phyloP scores from a whole-genome alignment of 352 stramenopile genomes.

The Phytopythium litorale region DNA sequence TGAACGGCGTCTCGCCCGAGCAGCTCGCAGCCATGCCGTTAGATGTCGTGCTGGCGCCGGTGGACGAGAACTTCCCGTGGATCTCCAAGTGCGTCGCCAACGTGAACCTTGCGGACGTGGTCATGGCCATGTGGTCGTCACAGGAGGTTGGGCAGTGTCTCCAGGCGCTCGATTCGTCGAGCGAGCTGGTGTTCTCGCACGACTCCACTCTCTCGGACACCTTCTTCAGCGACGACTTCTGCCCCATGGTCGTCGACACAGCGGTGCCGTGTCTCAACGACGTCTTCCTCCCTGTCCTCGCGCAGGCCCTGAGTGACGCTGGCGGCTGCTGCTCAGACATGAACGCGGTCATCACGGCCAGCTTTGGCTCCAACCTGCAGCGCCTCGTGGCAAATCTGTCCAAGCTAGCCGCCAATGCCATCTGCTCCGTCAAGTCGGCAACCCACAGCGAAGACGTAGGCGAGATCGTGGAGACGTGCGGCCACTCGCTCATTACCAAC shows the following conservation, averaged over 20 bases:
- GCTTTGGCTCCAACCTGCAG: not conserved
- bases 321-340: constrained; percentile 6
- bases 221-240: constrained; percentile 3
- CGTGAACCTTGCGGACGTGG: not conserved
- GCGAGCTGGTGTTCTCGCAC: not conserved
- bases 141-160: not conserved
- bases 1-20: constrained; percentile 3
- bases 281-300: constrained; percentile 2
- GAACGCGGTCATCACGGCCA: not conserved
- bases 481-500: constrained; percentile 6
- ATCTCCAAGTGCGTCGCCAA: constrained; percentile 10
- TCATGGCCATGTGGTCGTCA: not conserved
- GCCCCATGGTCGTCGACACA: constrained; percentile 1
- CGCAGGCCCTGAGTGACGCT: not conserved
- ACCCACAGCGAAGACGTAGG: constrained; percentile 3
- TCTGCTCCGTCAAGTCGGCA: constrained; percentile 4
- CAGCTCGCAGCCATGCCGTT: constrained; percentile 3
- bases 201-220: not conserved
- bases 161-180: constrained; percentile 1
- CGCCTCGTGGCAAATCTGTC: not conserved
- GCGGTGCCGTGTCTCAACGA: constrained; percentile 7
- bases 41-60: not conserved
- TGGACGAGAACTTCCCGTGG: constrained; percentile 6
- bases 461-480: constrained; percentile 6
- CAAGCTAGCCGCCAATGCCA: constrained; percentile 3